phyloP scores from a whole-genome alignment of 257 asterid species.

The Penstemon barbatus region DNA sequence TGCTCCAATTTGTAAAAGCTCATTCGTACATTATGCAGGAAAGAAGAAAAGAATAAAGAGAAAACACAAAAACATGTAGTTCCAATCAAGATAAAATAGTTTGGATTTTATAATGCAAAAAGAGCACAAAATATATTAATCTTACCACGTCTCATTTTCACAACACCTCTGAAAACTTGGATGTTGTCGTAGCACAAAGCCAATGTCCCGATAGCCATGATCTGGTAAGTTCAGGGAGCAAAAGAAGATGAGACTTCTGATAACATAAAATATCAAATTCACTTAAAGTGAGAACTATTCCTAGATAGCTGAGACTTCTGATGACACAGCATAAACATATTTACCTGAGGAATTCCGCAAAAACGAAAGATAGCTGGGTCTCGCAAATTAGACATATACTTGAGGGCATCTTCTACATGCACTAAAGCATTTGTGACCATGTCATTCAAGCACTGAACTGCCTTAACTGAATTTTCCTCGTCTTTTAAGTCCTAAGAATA shows the following conservation, averaged over 20 bases:
- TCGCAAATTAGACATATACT: slow-evolving; percentile 64
- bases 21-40: not conserved
- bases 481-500: slow-evolving; percentile 70
- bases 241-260: slow-evolving; percentile 29
- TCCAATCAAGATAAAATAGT: slow-evolving; percentile 10
- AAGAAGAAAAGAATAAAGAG: not conserved
- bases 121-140: slow-evolving; percentile 23
- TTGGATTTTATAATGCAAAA: slow-evolving; percentile 11
- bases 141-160: slow-evolving; percentile 98
- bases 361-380: slow-evolving; percentile 87
- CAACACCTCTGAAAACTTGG: slow-evolving; percentile 90
- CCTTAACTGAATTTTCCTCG: slow-evolving; percentile 83
- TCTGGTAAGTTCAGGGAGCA: slow-evolving; percentile 42
- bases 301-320: not conserved
- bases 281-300: slow-evolving; percentile 10
- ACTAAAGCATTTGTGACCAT: slow-evolving; percentile 89
- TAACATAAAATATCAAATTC: not conserved
- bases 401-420: slow-evolving; percentile 81
- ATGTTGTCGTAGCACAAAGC: slow-evolving; percentile 92
- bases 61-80: slow-evolving; percentile 7
- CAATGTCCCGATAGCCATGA: slow-evolving; percentile 97
- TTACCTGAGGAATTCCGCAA: slow-evolving; percentile 98
- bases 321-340: slow-evolving; percentile 14
- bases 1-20: slow-evolving; percentile 5
- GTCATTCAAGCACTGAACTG: slow-evolving; percentile 93